Evolutionary conservation across 306 rosid genomes (phyloP), one percentile per base, ranked within the genome.

Genomic region (Citrullus mucosospermus): DNA sequence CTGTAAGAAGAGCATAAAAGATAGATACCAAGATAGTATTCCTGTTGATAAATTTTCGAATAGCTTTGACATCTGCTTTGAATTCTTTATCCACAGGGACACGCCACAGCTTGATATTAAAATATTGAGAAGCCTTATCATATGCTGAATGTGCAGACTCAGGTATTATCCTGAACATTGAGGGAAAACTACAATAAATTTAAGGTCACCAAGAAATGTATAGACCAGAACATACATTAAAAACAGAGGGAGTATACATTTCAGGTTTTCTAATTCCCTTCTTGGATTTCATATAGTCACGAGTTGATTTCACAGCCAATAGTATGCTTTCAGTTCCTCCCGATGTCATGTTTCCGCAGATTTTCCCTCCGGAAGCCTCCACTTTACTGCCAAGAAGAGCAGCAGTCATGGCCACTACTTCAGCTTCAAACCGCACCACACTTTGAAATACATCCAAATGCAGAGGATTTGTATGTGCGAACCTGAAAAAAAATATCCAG

Each of bases 261-360:
- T 94, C 98, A 10, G 98, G 98, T 73, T 82, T 89, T 77, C 84
- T 80, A 82, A 94, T 92, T 85, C 95, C 91, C 79, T 87, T 94
- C 86, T 81, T 92, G 73, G 85, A 77, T 85, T 90, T 92, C 98
- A 92, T 94, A 78, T 87, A 92, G 86, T 94, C 98, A 58, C 98
- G 98, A 20, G 98, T 89, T 70, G 97, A 86, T 81, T 94, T 94
- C 82, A 94, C 89, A 28, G 98, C 97, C 79, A 94, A 81, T 74
- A 94, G 78, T 87, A 94, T 94, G 81, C 98, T 94, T 87, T 94
- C 98, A 58, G 98, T 94, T 87, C 97, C 98, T 65, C 98, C 98
- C 4, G 98, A 94, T 44, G 98, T 94, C 98, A 94, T 94, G 85
- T 94, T 94, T 79, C 98, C 98, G 77, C 98, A 94, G 77, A 92